Base-by-base conservation (phyloP, 495 filamentous ascomycete genomes). In the Lasiosphaeris hirsuta region DNA sequence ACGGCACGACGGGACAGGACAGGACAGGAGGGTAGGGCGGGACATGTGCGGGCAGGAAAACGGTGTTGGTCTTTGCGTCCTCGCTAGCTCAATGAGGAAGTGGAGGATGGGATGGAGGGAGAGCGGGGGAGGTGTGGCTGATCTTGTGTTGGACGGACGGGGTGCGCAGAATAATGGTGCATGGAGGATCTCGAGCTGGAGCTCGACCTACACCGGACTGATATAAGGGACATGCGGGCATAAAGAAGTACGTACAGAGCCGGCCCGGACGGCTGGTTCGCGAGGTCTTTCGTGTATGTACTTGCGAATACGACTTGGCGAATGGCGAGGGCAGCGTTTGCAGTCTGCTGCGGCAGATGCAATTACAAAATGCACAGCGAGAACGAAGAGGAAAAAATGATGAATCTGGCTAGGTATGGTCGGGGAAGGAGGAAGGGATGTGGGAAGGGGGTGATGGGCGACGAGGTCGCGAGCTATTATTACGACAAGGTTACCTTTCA, bases 11-110 rank as follows among this genome's bases (percentile, higher is more conserved):
- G 23, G 23, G 23, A 30, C 23, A 30, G 23, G 23, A 30, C 23
- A 30, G 23, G 23, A 30, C 23, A 30, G 23, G 23, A 30, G 23
- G 23, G 23, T 2, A 30, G 23, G 23, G 23, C 23, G 23, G 23
- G 23, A 30, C 23, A 30, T 2, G 23, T 30, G 23, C 23, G 23
- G 23, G 23, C 23, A 30, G 5, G 23, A 30, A 30, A 30, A 30
- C 23, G 23, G 10, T 41, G 39, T 15, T 10, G n/a, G 18, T 15
- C 10, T 41, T 41, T 41, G 39, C 39, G 2, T 41, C 39, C 18
- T 44, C 39, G 40, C 51, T 54, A 54, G 43, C 51, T 37, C 51
- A 19, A 54, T 23, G 51, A 34, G 51, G 51, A 43, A 54, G 49
- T 30, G 35, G 49, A 51, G 49, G 30, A 40, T 15, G 15, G 14